Conservation (phyloP, 192 early-diverging fungal species). For the Backusella luteola region DNA sequence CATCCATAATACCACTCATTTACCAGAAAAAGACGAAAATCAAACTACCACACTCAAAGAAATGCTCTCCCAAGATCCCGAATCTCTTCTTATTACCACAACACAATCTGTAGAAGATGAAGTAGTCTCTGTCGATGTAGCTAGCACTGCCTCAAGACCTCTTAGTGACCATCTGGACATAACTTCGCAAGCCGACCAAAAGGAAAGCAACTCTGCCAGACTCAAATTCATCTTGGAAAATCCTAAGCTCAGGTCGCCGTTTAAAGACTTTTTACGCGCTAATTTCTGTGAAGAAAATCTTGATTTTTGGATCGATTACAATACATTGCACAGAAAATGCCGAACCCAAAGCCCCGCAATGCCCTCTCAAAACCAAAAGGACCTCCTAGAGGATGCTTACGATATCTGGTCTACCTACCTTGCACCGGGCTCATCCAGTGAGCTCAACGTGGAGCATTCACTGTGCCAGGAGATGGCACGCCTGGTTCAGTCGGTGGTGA, state of each 20-base stretch:
- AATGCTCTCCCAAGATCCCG: slow-evolving; percentile 9
- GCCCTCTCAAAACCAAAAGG: slow-evolving; percentile 38
- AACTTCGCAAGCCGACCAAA: slow-evolving; percentile 12
- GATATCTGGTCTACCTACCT: slow-evolving; percentile 51
- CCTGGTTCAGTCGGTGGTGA: slow-evolving; percentile 46
- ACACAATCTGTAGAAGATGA: slow-evolving; percentile 9
- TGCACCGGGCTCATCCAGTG: slow-evolving; percentile 39
- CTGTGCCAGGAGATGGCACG: slow-evolving; percentile 47
- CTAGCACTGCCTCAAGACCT: neutral
- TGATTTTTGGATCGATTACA: slow-evolving; percentile 62
- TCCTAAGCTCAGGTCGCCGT: slow-evolving; percentile 48
- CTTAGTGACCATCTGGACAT: neutral
- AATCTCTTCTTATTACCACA: slow-evolving; percentile 2
- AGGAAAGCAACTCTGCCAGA: slow-evolving; percentile 53
- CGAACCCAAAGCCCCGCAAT: slow-evolving; percentile 36
- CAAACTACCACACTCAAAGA: slow-evolving; percentile 8
- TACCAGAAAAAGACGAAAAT: neutral
- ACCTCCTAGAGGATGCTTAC: slow-evolving; percentile 50
- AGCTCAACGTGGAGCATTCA: slow-evolving; percentile 53
- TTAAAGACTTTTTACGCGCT: slow-evolving; percentile 61
- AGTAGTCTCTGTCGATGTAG: neutral
- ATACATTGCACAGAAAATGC: slow-evolving; percentile 44
- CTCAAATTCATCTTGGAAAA: slow-evolving; percentile 63
- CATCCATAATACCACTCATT: neutral
- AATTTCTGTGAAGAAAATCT: slow-evolving; percentile 77